Conservation (phyloP, 2,329 filamentous ascomycete genomes). For the Pseudogymnoascus sp. region DNA sequence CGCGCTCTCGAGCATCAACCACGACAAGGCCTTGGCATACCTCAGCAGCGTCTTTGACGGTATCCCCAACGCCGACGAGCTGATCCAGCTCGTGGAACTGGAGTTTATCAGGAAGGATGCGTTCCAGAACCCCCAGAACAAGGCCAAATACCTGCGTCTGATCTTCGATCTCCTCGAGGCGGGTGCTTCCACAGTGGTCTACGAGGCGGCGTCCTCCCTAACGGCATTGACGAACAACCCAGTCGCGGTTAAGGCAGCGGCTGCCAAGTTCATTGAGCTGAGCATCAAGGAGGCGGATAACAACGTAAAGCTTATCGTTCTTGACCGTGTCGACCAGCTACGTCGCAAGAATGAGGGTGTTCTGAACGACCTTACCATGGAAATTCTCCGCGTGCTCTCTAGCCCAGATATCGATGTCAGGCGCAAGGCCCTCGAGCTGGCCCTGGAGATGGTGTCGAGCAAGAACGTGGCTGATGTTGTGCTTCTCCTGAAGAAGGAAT, state of each 20-base stretch:
- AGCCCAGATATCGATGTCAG: slow-evolving; percentile 95
- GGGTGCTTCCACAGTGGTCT: slow-evolving; percentile 86
- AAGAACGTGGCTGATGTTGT: slow-evolving; percentile 98
- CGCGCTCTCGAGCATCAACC: slow-evolving; percentile 80
- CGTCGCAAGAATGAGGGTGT: slow-evolving; percentile 84
- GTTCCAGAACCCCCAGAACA: slow-evolving; percentile 88
- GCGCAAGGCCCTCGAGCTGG: slow-evolving; percentile 80
- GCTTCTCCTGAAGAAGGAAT: slow-evolving; percentile 90
- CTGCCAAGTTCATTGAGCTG: slow-evolving; percentile 90
- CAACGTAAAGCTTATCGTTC: slow-evolving; percentile 96
- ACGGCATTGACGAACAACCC: slow-evolving; percentile 93
- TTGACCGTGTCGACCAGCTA: slow-evolving; percentile 85
- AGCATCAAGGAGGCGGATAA: slow-evolving; percentile 98
- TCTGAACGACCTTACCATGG: slow-evolving; percentile 91
- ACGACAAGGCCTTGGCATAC: slow-evolving; percentile 85
- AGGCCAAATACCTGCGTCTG: slow-evolving; percentile 84
- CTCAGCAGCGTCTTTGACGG: slow-evolving; percentile 84
- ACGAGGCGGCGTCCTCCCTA: slow-evolving; percentile 91
- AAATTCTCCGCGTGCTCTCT: slow-evolving; percentile 87
- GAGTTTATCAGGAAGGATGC: slow-evolving; percentile 98
- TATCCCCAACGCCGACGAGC: slow-evolving; percentile 87
- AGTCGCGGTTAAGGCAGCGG: slow-evolving; percentile 93
- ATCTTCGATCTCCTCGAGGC: slow-evolving; percentile 97
- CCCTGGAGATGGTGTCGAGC: slow-evolving; percentile 95
- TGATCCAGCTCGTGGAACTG: slow-evolving; percentile 85